phyloP scores from a whole-genome alignment of 2,329 filamentous ascomycete genomes.

The Tolypocladium sp. region DNA sequence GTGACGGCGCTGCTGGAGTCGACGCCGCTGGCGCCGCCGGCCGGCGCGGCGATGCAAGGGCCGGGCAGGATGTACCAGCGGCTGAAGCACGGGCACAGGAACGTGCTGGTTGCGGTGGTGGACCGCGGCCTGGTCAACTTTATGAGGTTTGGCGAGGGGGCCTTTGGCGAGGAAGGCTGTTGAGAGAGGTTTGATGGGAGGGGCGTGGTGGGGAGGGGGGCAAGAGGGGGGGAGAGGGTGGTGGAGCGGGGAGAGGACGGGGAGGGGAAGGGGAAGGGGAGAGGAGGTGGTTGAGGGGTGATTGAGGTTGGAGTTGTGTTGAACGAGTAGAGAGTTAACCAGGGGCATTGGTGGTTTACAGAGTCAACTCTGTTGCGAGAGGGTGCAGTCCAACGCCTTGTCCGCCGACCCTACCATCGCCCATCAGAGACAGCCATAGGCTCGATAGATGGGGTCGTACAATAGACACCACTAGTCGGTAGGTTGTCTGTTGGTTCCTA shows the following conservation, averaged over 20 bases:
- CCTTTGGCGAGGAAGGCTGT: conserved; percentile 70
- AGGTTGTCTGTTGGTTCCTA: not conserved
- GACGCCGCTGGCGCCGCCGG: conserved; percentile 59
- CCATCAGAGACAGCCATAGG: not conserved
- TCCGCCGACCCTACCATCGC: not conserved
- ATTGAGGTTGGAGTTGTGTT: conserved; percentile 3
- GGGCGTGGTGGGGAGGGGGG: conserved; percentile 27
- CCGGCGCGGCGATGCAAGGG: conserved; percentile 17
- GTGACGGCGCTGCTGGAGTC: conserved; percentile 63
- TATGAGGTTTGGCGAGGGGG: conserved; percentile 68
- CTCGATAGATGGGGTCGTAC: not conserved
- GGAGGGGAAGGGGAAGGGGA: conserved; percentile 12
- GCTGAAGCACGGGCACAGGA: conserved; percentile 75
- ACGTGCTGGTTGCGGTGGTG: conserved; percentile 78
- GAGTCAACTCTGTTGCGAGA: not conserved
- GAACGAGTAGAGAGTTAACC: not conserved
- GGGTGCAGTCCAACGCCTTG: not conserved
- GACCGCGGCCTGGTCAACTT: conserved; percentile 89
- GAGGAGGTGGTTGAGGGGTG: conserved; percentile 7
- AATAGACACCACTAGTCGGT: not conserved
- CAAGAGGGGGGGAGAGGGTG: conserved; percentile 33
- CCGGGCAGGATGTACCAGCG: conserved; percentile 59
- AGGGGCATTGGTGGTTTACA: not conserved
- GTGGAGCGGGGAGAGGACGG: conserved; percentile 25
- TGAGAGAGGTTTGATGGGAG: conserved; percentile 44